Conservation (phyloP, 1,139 yeast species). For the Yamadazyma spencermartinsiae region DNA sequence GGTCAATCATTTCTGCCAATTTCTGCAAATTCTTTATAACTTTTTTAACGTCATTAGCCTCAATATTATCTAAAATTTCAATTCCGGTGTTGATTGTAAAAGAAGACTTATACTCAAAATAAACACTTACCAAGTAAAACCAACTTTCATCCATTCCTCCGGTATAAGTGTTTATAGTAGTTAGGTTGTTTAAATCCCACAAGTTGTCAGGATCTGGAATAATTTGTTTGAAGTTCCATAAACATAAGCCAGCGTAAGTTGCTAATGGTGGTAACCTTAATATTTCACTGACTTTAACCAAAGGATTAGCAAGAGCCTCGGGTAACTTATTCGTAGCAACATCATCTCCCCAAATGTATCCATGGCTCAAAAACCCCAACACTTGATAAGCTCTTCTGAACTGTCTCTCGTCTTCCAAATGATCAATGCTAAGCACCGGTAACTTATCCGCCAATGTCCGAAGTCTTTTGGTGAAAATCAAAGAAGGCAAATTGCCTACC, state of each 20-base stretch:
- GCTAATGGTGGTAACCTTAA: constrained; percentile 83
- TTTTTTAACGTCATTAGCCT: constrained; percentile 29
- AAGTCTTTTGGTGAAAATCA: constrained; percentile 64
- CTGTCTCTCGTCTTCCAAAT: constrained; percentile 44
- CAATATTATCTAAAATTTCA: constrained; percentile 31
- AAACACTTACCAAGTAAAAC: constrained; percentile 89
- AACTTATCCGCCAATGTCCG: constrained; percentile 60
- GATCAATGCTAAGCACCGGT: constrained; percentile 51
- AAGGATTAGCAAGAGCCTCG: constrained; percentile 65
- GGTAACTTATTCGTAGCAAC: constrained; percentile 72
- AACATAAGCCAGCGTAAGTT: constrained; percentile 82
- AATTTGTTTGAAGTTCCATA: constrained; percentile 81
- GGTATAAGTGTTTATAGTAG: constrained; percentile 82
- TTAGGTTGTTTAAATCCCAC: constrained; percentile 63
- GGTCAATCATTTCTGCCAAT: constrained; percentile 75
- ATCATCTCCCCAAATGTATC: constrained; percentile 84
- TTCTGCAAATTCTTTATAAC: constrained; percentile 53
- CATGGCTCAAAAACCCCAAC: constrained; percentile 78
- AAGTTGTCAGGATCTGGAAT: constrained; percentile 46
- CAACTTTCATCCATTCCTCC: constrained; percentile 91
- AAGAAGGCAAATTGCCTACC: constrained; percentile 66
- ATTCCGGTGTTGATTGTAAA: constrained; percentile 63
- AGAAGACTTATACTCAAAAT: constrained; percentile 82
- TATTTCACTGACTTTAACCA: constrained; percentile 54
- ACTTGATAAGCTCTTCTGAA: constrained; percentile 79